Evolutionary conservation across 2,329 filamentous ascomycete species (phyloP).

Genomic region (Trichoderma endophyticum): DNA sequence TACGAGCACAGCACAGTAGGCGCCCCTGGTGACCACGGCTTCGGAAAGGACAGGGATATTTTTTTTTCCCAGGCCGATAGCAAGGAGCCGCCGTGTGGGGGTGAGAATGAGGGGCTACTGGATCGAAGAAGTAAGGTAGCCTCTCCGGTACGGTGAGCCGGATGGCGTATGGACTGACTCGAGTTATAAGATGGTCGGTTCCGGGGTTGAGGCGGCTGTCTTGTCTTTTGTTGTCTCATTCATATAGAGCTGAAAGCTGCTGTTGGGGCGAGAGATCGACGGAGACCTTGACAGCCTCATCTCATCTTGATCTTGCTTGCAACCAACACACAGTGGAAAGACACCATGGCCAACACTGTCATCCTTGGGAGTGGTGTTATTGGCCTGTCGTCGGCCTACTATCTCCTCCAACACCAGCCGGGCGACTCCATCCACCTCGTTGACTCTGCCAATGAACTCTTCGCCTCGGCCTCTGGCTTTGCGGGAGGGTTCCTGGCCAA

Average conservation of each 20-base stretch:
- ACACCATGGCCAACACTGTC: conserved; percentile 50
- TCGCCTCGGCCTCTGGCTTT: conserved; percentile 70
- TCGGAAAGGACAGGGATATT: not conserved
- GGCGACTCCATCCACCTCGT: conserved; percentile 45
- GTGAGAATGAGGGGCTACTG: not conserved
- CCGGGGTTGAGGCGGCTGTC: not conserved
- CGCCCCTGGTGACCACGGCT: not conserved
- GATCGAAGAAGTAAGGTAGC: not conserved
- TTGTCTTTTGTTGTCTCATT: not conserved
- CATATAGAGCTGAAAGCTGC: not conserved
- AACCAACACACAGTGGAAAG: not conserved
- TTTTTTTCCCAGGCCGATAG: conserved; percentile 3
- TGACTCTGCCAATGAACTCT: conserved; percentile 52
- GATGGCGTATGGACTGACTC: not conserved
- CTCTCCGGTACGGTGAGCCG: not conserved
- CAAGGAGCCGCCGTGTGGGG: conserved; percentile 7
- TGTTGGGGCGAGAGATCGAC: not conserved
- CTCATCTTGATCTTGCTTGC: not conserved
- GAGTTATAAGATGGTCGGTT: not conserved
- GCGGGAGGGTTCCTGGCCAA: conserved; percentile 71
- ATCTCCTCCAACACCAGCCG: conserved; percentile 54
- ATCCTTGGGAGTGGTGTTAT: conserved; percentile 71
- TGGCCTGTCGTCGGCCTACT: conserved; percentile 68
- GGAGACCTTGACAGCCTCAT: not conserved
- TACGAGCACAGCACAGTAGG: not conserved